Percentiles rank a stretch among this genome's conserved stretches.
phyloP scores from a whole-genome alignment of 352 stramenopile species.

The Globisporangium orthogonon region DNA sequence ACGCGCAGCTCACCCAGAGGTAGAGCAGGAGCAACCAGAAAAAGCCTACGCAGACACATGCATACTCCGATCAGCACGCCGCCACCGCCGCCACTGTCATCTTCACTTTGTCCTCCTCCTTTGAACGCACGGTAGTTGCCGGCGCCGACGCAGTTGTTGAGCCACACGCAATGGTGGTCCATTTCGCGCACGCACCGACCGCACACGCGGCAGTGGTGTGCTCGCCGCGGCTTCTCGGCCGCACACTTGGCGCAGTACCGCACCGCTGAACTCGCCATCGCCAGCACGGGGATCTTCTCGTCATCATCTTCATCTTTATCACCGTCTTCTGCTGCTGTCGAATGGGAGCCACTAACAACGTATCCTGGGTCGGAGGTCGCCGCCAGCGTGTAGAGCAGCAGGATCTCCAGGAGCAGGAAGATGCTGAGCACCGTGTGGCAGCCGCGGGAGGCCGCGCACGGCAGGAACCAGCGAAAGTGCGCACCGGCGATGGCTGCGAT shows the following conservation, averaged over 20 bases:
- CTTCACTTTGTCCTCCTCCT: not conserved
- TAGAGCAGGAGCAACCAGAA: constrained; percentile 48
- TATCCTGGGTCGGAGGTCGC: constrained; percentile 33
- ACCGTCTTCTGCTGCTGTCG: not conserved
- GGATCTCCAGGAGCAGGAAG: constrained; percentile 27
- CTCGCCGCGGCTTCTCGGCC: constrained; percentile 21
- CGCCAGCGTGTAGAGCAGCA: constrained; percentile 35
- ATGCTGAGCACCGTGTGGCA: constrained; percentile 10
- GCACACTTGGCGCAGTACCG: constrained; percentile 10
- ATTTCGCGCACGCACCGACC: constrained; percentile 92
- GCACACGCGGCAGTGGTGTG: constrained; percentile 79
- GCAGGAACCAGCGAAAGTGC: constrained; percentile 28
- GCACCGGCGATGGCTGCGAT: constrained; percentile 21
- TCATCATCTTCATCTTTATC: not conserved
- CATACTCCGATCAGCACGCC: not conserved
- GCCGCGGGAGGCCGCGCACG: not conserved
- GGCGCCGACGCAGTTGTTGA: constrained; percentile 97
- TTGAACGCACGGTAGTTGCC: constrained; percentile 85
- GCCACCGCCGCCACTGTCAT: too few relatives aligned
- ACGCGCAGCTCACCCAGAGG: constrained; percentile 35
- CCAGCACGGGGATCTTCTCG: too few relatives aligned
- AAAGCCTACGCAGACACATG: constrained; percentile 18
- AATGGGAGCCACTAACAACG: constrained; percentile 11
- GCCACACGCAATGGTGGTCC: constrained; percentile 97
- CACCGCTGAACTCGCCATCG: not conserved